Evolutionary conservation across 2,329 filamentous ascomycete species (phyloP).

Genomic region (Lasiodiplodia sp.): DNA sequence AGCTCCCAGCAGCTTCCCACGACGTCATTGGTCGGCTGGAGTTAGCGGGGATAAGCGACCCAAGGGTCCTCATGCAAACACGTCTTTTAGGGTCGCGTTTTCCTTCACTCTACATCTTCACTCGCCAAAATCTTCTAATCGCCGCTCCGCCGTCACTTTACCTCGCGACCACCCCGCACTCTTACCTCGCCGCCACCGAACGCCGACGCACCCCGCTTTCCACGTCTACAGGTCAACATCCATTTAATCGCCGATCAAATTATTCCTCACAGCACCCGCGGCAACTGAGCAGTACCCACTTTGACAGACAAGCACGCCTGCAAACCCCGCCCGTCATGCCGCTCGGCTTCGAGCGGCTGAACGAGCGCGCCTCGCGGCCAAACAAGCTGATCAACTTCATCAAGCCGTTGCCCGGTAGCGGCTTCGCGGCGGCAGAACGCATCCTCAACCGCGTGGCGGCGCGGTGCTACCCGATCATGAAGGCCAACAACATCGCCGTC

Average conservation of each 20-base stretch:
- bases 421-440: slow-evolving; percentile 40
- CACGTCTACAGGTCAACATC: background rate
- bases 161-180: background rate
- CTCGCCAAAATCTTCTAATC: slow-evolving; percentile 1
- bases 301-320: too few relatives aligned
- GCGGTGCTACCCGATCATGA: slow-evolving; percentile 73
- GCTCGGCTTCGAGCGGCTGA: slow-evolving; percentile 78
- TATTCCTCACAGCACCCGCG: background rate
- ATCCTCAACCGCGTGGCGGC: slow-evolving; percentile 59
- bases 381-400: slow-evolving; percentile 86
- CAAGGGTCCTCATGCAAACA: background rate
- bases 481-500: slow-evolving; percentile 54
- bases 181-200: background rate
- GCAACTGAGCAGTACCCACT: background rate
- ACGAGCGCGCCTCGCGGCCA: slow-evolving; percentile 75
- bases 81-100: background rate
- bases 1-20: background rate
- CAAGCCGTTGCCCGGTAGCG: slow-evolving; percentile 72
- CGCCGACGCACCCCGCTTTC: background rate
- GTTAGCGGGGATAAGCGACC: slow-evolving; percentile 4
- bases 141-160: background rate
- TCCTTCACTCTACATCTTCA: background rate
- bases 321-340: slow-evolving; percentile 64
- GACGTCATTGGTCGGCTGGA: slow-evolving; percentile 13
- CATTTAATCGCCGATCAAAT: background rate